Evolutionary conservation across 2,329 filamentous ascomycete genomes (phyloP).

Genomic region (Lasiodiplodia gonubiensis): DNA sequence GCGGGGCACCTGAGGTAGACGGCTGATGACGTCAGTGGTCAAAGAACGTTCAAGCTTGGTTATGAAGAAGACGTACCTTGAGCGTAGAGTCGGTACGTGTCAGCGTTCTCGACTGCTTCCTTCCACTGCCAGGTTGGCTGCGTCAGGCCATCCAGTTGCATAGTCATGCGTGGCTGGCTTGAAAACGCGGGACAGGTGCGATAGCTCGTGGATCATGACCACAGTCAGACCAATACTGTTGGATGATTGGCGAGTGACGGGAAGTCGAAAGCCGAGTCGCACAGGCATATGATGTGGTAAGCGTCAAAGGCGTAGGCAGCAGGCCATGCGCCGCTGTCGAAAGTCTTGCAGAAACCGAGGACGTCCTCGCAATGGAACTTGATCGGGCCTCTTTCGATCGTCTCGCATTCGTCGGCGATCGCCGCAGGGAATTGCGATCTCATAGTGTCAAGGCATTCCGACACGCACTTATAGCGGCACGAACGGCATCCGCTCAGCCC

Average conservation of each 20-base stretch:
- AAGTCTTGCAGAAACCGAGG: not conserved
- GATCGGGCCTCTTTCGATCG: not conserved
- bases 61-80: constrained; percentile 46
- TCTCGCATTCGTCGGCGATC: not conserved
- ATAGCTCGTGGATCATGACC: constrained; percentile 69
- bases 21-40: not conserved
- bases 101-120: constrained; percentile 68
- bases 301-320: not conserved
- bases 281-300: not conserved
- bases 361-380: constrained; percentile 9
- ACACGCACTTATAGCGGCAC: no score
- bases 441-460: no score
- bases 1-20: not conserved
- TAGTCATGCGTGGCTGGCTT: constrained; percentile 64
- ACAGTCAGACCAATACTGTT: constrained; percentile 69
- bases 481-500: no score
- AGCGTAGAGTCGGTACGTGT: constrained; percentile 63
- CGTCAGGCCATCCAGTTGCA: constrained; percentile 52
- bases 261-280: constrained; percentile 43
- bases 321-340: not conserved
- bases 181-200: constrained; percentile 61
- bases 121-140: constrained; percentile 51
- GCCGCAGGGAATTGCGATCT: no score
- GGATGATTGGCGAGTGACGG: constrained; percentile 58
- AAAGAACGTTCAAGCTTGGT: constrained; percentile 32